A percentile compares a stretch with the other conserved stretches of the same genome.
phyloP scores from a whole-genome alignment of 1,284 basidiomycete species.

The Vanrija humicola region DNA sequence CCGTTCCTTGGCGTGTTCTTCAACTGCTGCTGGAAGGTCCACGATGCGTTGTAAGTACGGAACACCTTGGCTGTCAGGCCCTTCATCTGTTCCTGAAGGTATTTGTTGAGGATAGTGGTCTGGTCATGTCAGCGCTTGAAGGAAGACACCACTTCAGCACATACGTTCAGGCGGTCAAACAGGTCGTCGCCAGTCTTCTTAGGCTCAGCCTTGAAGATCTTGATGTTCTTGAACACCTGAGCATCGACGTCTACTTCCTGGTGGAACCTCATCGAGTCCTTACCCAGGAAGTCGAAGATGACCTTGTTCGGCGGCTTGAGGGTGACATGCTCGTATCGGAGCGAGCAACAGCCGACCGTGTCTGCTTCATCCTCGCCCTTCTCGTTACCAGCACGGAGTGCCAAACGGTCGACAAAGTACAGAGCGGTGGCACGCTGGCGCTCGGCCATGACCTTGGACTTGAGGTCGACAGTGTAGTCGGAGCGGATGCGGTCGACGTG shows the following conservation, averaged over 20 bases:
- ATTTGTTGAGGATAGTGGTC: conserved; percentile 83
- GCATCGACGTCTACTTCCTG: conserved; percentile 80
- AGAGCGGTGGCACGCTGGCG: conserved; percentile 92
- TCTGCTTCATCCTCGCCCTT: conserved; percentile 98
- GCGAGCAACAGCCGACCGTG: conserved; percentile 93
- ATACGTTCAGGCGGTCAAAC: conserved; percentile 86
- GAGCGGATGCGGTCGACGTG: conserved; percentile 83
- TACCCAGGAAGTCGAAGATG: conserved; percentile 92
- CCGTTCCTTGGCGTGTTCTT: conserved; percentile 69
- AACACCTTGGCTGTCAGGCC: conserved; percentile 96
- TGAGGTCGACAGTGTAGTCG: conserved; percentile 79
- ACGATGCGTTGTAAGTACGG: conserved; percentile 97
- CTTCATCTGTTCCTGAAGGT: conserved; percentile 86
- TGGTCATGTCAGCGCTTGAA: conserved; percentile 40
- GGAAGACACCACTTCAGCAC: not conserved
- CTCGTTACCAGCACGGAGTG: conserved; percentile 94
- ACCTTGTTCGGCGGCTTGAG: conserved; percentile 75
- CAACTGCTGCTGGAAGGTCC: conserved; percentile 85
- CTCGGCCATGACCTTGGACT: conserved; percentile 83
- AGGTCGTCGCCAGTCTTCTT: conserved; percentile 84
- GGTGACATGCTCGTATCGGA: conserved; percentile 92
- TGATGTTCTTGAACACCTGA: conserved; percentile 87
- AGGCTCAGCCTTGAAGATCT: conserved; percentile 80
- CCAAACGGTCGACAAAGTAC: conserved; percentile 94
- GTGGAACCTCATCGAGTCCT: conserved; percentile 95